phyloP scores from a whole-genome alignment of 192 early-diverging fungal species.

The Coemansia sp. region DNA sequence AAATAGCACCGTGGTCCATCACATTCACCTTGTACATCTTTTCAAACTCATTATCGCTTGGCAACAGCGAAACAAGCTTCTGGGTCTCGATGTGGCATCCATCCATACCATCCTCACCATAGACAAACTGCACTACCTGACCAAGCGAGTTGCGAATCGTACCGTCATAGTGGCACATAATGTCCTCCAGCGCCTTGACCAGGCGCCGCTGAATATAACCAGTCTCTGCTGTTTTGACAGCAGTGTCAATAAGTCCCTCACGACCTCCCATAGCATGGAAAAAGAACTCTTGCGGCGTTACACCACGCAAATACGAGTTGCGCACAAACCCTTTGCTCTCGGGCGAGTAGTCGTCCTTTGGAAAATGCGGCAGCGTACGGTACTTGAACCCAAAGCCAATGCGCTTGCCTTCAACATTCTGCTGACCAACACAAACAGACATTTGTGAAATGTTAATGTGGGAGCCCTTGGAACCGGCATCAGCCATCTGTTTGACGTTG shows the following conservation, averaged over 20 bases:
- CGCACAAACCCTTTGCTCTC: slow-evolving; percentile 63
- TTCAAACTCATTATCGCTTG: slow-evolving; percentile 71
- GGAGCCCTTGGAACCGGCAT: slow-evolving; percentile 94
- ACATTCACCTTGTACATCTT: slow-evolving; percentile 83
- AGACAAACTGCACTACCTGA: slow-evolving; percentile 93
- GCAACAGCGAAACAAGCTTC: slow-evolving; percentile 68
- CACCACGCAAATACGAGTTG: slow-evolving; percentile 67
- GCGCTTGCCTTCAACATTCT: slow-evolving; percentile 98
- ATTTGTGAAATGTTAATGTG: slow-evolving; percentile 98
- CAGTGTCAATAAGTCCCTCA: slow-evolving; percentile 99
- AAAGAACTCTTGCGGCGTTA: slow-evolving; percentile 98
- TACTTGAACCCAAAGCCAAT: slow-evolving; percentile 96
- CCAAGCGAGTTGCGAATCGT: slow-evolving; percentile 94
- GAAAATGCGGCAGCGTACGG: slow-evolving; percentile 95
- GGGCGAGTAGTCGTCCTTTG: slow-evolving; percentile 95
- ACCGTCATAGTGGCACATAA: slow-evolving; percentile 97
- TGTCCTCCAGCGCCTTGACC: slow-evolving; percentile 97
- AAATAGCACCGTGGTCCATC: slow-evolving; percentile 62
- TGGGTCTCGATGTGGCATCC: slow-evolving; percentile 85
- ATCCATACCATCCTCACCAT: slow-evolving; percentile 99
- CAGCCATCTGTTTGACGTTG: slow-evolving; percentile 96
- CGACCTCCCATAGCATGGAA: slow-evolving; percentile 99
- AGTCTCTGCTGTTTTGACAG: slow-evolving; percentile 99
- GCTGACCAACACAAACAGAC: slow-evolving; percentile 98
- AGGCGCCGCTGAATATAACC: slow-evolving; percentile 99